Evolutionary conservation across 139 green algal species (phyloP), one percentile per base, ranked within the genome.

Genomic region (Tetraselmis striata): DNA sequence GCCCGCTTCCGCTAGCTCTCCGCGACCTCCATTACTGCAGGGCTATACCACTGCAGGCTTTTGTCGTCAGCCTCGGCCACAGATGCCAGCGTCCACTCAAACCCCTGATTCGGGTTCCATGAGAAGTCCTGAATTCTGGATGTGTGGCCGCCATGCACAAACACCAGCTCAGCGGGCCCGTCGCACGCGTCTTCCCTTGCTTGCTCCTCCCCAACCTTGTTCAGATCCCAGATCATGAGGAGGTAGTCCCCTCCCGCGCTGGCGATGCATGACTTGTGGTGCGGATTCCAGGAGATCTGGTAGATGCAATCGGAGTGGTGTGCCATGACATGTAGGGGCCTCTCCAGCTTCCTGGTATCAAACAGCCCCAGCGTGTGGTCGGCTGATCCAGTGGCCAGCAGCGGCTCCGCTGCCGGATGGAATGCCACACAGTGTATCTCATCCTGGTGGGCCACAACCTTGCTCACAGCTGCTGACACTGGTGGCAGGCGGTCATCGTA

Each of bases 1-100:
- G n/a, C n/a, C n/a, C n/a, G n/a, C n/a, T n/a, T n/a, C n/a, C n/a
- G n/a, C n/a, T n/a, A n/a, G n/a, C n/a, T n/a, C n/a, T n/a, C n/a
- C n/a, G n/a, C n/a, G n/a, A n/a, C n/a, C n/a, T n/a, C n/a, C n/a
- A n/a, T n/a, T n/a, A n/a, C n/a, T n/a, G 45, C 45, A 18, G 45
- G 45, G 45, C 11, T 67, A 18, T 67, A 86, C 27, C 87, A 59
- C 79, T 88, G 85, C n/a, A 88, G 76, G 76, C 86, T 80, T 31
- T 88, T 88, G 83, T 88, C 83, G 27, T 88, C 85, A n/a, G n/a
- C n/a, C n/a, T n/a, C n/a, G 2, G 83, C 76, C 23, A 84, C 76
- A 24, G 85, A 86, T 25, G 85, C 59, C 27, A 85, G 59, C 1
- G 85, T 81, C 77, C 80, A 86, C 32, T 88, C 85, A 32, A 18